Evolutionary conservation across 2,329 filamentous ascomycete genomes (phyloP), one percentile per base, ranked within the genome.

Genomic region (Phaeosphaeriaceae sp.): DNA sequence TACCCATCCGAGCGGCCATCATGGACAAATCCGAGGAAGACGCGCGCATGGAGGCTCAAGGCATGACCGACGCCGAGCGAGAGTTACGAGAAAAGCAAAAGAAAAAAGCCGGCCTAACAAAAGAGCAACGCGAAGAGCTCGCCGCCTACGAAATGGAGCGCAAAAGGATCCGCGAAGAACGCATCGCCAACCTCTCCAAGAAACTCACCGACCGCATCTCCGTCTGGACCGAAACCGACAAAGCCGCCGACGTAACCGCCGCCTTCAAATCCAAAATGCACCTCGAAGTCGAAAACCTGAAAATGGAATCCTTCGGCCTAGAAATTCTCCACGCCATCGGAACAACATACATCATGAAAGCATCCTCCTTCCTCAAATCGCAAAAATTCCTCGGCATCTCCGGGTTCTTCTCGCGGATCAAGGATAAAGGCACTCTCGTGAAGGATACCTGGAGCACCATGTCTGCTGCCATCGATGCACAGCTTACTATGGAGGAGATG

Each of bases 371-470:
- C 68, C 82, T 99, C 59, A 96, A 96, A 73, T 93, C 88, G 41
- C 94, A 99, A 72, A 97, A 97, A 76, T 95, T 96, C 78, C 86
- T 99, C 50, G 94, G 94, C 47, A 94, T 99, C 56, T 89, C 89
- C 39, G 94, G 94, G 44, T 97, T 99, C 82, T 95, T 97, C 76
- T 90, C 87, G 49, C 85, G 92, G 46, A 83, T 99, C 64, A 95
- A 94, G 78, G 94, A 99, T 75, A 97, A 97, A 84, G 93, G 93
- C 54, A 94, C 88, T 2, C 83, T 97, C 54, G 92, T 96, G 66
- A 97, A 97, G 81, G 94, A 99, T 70, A 97, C 94, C 1, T 99
- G 94, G 94, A 93, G 90, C 70, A 99, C 94, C 23, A 97, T 99
- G 70, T 92, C 87, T 56, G 95, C 90, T 42, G 94, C 94, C 32